phyloP scores from a whole-genome alignment of 495 filamentous ascomycete genomes.

The Xanthoparmelia taractica region DNA sequence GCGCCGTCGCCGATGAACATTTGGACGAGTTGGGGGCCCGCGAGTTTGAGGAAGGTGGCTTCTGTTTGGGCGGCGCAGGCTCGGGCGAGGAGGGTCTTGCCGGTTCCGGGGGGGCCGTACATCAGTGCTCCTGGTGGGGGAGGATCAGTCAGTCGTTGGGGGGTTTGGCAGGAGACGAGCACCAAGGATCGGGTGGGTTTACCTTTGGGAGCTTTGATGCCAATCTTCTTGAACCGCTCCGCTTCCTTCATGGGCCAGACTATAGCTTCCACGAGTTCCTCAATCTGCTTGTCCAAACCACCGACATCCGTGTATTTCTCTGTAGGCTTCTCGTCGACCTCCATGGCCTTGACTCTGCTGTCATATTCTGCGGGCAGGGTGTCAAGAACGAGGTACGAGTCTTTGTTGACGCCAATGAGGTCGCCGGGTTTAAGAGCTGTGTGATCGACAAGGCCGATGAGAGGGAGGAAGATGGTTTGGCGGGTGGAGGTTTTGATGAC shows the following conservation, averaged over 20 bases:
- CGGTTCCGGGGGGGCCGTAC: conserved; percentile 95
- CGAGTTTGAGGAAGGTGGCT: conserved; percentile 97
- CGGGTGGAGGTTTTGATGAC: conserved; percentile 99
- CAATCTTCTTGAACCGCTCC: conserved; percentile 97
- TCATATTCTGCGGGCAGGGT: conserved; percentile 99
- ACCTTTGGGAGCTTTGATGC: conserved; percentile 99
- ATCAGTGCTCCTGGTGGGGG: conserved; percentile 71
- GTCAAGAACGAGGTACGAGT: conserved; percentile 97
- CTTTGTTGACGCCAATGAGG: conserved; percentile 97
- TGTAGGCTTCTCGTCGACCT: conserved; percentile 98
- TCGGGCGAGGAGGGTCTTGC: conserved; percentile 93
- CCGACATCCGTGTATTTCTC: conserved; percentile 99
- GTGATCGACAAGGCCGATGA: conserved; percentile 95
- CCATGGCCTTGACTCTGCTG: conserved; percentile 98
- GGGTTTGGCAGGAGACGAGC: conserved; percentile 5
- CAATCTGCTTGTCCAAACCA: conserved; percentile 97
- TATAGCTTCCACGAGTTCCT: conserved; percentile 97
- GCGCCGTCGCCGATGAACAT: conserved; percentile 99
- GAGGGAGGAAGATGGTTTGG: conserved; percentile 96
- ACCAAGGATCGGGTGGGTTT: too few species aligned
- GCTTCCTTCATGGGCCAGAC: conserved; percentile 99
- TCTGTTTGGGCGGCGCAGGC: conserved; percentile 97
- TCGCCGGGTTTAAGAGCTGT: conserved; percentile 88
- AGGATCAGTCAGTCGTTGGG: conserved; percentile 19
- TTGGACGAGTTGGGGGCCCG: conserved; percentile 96